phyloP scores from a whole-genome alignment of 495 filamentous ascomycete genomes.

The Acidiella bohemica region DNA sequence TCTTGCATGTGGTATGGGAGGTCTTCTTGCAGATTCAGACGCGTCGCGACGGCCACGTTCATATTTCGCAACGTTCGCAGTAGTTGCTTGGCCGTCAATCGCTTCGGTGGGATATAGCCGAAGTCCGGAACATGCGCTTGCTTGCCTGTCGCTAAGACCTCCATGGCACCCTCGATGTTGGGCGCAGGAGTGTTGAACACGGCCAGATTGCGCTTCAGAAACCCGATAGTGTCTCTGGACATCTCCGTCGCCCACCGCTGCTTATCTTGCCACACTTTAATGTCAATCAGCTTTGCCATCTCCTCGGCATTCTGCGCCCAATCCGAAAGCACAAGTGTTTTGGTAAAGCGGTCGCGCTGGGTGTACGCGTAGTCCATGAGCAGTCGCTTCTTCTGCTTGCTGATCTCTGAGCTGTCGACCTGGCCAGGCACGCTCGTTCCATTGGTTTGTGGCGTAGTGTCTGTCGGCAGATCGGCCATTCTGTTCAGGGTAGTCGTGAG shows the following conservation, averaged over 20 bases:
- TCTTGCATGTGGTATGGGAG: slow-evolving; percentile 59
- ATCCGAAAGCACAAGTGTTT: slow-evolving; percentile 71
- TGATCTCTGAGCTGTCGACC: slow-evolving; percentile 46
- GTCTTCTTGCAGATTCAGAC: slow-evolving; percentile 61
- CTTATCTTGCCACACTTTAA: slow-evolving; percentile 54
- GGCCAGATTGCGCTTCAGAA: slow-evolving; percentile 54
- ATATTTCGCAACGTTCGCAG: slow-evolving; percentile 60
- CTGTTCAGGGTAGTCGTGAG: slow-evolving; percentile 56
- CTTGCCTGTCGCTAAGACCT: slow-evolving; percentile 63
- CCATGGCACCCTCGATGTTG: slow-evolving; percentile 76
- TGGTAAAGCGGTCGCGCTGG: slow-evolving; percentile 65
- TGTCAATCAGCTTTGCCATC: slow-evolving; percentile 72
- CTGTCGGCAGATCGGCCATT: slow-evolving; percentile 38
- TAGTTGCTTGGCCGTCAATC: slow-evolving; percentile 49
- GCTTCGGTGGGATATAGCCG: slow-evolving; percentile 63
- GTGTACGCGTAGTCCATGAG: slow-evolving; percentile 58
- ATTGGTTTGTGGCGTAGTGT: slow-evolving; percentile 33
- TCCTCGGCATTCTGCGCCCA: slow-evolving; percentile 71
- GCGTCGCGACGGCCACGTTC: slow-evolving; percentile 66
- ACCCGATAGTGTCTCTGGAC: slow-evolving; percentile 46
- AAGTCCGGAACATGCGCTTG: slow-evolving; percentile 67
- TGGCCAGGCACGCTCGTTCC: slow-evolving; percentile 26
- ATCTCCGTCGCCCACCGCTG: slow-evolving; percentile 43
- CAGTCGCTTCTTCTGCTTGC: slow-evolving; percentile 63
- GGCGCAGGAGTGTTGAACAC: slow-evolving; percentile 63